These are phyloP conservation scores for Fraxinus ornus DNA, from an alignment of 305 asterid species.

Conservation along the genomic window DNA sequence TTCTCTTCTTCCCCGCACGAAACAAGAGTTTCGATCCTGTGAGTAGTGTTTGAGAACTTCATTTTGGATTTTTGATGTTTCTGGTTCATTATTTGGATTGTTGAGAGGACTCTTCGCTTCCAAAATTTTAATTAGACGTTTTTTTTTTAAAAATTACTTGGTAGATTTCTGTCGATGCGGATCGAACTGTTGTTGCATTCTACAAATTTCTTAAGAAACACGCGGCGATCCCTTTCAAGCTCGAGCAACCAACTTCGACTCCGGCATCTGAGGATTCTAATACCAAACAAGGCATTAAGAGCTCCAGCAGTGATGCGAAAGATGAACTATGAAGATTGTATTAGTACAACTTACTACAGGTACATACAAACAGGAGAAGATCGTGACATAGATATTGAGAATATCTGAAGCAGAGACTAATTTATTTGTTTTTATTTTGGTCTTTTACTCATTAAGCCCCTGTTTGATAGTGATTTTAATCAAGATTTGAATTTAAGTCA, in stretches of 20 bases:
- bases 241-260: conserved; percentile 50
- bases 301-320: conserved; percentile 40
- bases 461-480: too few species aligned
- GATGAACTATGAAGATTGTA: conserved; percentile 26
- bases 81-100: background rate
- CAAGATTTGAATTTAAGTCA: too few species aligned
- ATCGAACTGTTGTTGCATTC: conserved; percentile 71
- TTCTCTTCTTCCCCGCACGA: conserved; percentile 86
- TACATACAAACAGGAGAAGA: conserved; percentile 4
- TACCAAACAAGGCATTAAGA: conserved; percentile 30
- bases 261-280: conserved; percentile 35
- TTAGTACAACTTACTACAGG: background rate
- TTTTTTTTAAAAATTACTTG: background rate
- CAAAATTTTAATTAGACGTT: background rate
- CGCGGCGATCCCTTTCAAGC: conserved; percentile 81
- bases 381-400: background rate
- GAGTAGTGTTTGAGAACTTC: conserved; percentile 29
- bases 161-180: conserved; percentile 67
- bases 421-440: conserved; percentile 20
- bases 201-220: conserved; percentile 84
- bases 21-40: conserved; percentile 74
- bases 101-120: background rate
- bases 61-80: background rate
- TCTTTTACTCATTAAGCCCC: background rate
- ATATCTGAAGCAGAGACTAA: conserved; percentile 21